These are phyloP conservation scores for Dactylis glomerata DNA, from an alignment of 176 grass and related monocot genomes.

Conservation along the genomic window DNA sequence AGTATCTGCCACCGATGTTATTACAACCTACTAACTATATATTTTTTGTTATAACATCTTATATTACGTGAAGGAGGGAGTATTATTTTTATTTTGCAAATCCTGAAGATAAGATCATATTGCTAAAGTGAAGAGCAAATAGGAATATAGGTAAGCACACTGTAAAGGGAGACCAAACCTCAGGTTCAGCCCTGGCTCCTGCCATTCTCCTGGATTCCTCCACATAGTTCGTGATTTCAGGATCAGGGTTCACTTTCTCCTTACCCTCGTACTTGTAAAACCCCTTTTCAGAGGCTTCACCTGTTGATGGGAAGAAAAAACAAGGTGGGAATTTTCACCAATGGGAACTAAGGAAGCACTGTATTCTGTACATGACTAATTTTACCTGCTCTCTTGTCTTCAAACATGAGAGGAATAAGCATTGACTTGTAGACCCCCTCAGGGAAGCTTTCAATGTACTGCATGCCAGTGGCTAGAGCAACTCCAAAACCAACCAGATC, in stretches of 20 bases:
- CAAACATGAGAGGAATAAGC: conserved; percentile 57
- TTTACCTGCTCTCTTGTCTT: conserved; percentile 59
- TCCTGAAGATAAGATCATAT: background rate
- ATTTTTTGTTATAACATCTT: too few relatives aligned
- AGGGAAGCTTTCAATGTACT: conserved; percentile 55
- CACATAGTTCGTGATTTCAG: conserved; percentile 51
- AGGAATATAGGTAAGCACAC: background rate
- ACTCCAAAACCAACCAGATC: conserved; percentile 63
- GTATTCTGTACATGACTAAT: background rate
- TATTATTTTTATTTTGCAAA: background rate
- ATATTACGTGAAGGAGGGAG: too few relatives aligned
- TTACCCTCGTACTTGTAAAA: conserved; percentile 73
- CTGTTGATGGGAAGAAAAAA: background rate
- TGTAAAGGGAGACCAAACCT: conserved; percentile 36
- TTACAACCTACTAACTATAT: too few relatives aligned
- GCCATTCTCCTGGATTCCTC: conserved; percentile 48
- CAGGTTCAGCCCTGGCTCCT: conserved; percentile 32
- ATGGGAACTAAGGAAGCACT: background rate
- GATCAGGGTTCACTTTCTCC: conserved; percentile 48
- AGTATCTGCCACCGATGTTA: too few relatives aligned
- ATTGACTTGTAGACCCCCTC: conserved; percentile 56
- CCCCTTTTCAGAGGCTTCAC: conserved; percentile 54
- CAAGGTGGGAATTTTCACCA: background rate
- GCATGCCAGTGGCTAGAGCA: conserved; percentile 42
- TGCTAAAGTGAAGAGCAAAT: background rate